These are phyloP conservation scores for Hypoxylon sp. DNA, from an alignment of 2,329 filamentous ascomycete genomes.

Conservation along the genomic window DNA sequence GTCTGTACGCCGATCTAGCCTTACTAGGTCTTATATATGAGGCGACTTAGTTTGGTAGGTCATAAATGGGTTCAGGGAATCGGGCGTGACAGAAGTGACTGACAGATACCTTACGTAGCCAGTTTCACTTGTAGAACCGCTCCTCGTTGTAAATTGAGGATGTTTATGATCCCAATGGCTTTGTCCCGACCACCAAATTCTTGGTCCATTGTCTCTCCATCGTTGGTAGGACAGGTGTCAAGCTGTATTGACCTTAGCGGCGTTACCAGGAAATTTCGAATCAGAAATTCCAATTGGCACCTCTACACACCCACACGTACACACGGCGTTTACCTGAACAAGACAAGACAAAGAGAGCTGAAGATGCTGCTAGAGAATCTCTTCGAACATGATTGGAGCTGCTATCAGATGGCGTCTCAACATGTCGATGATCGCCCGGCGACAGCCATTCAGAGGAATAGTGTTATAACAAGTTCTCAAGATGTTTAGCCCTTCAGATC, in stretches of 20 bases:
- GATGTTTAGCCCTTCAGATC: not conserved
- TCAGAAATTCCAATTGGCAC: not conserved
- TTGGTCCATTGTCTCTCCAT: not conserved
- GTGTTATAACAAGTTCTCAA: not conserved
- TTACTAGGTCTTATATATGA: not conserved
- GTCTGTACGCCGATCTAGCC: not conserved
- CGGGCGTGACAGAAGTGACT: not conserved
- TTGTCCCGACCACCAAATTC: not conserved
- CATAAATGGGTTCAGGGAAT: not conserved
- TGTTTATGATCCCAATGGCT: not conserved
- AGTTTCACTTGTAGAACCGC: not conserved
- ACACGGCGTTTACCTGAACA: conserved; percentile 17
- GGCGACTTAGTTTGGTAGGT: not conserved
- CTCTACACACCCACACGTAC: conserved; percentile 6
- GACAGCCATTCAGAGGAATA: not conserved
- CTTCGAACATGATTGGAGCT: not conserved
- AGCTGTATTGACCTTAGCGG: not conserved
- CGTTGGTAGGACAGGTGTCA: conserved; percentile 1
- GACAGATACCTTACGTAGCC: not conserved
- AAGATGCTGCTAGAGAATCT: not conserved
- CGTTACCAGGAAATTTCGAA: not conserved
- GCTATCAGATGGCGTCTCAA: not conserved
- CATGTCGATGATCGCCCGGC: not conserved
- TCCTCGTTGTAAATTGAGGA: not conserved
- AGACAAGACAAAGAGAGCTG: not conserved